Evolutionary conservation across 345 rosid genomes (phyloP).

Genomic region (Populus ilicifolia): DNA sequence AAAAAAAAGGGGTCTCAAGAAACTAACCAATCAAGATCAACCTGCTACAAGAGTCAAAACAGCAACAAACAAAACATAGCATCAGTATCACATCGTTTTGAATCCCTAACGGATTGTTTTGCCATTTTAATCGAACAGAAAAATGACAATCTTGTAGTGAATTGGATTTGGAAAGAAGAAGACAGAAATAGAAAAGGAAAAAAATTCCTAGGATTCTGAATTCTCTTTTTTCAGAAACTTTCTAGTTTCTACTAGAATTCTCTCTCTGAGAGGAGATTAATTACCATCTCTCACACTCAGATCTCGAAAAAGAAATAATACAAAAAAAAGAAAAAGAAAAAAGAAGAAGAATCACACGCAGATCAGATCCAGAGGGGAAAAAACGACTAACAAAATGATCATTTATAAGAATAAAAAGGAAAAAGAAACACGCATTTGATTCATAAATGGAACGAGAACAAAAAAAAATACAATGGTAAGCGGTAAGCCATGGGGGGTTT

Average conservation of each 20-base stretch:
- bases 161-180: background rate
- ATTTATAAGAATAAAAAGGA: background rate
- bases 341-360: background rate
- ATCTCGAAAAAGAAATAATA: conserved; percentile 1
- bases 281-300: background rate
- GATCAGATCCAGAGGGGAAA: conserved; percentile 4
- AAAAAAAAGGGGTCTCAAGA: background rate
- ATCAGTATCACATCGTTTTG: background rate
- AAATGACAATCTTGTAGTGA: background rate
- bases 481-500: background rate
- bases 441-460: background rate
- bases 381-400: background rate
- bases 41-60: conserved; percentile 8
- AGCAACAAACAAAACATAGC: background rate
- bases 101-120: background rate
- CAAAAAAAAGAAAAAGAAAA: too few species aligned
- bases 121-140: background rate
- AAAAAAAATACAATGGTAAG: too few species aligned
- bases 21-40: conserved; percentile 15
- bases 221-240: background rate
- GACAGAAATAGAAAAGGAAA: background rate
- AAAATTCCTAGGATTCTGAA: background rate
- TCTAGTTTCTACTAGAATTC: background rate
- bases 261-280: background rate
- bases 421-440: background rate